A percentile compares a stretch with the other conserved stretches of the same genome.
These are phyloP conservation scores for Cutaneotrichosporon arboriforme DNA, from an alignment of 1,284 basidiomycete species.

Conservation along the genomic window DNA sequence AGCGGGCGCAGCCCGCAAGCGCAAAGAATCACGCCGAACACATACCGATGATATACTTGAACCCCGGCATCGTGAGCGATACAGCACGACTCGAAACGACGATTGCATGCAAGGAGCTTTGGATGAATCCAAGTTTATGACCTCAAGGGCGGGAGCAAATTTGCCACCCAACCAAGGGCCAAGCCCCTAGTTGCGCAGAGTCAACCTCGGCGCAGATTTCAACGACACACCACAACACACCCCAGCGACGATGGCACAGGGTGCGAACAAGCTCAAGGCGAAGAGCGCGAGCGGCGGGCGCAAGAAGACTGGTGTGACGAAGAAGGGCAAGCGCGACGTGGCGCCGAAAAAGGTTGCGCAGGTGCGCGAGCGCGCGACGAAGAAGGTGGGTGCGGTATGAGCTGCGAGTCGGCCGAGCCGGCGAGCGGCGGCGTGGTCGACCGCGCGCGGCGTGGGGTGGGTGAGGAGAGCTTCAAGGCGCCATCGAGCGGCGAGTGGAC, in stretches of 20 bases:
- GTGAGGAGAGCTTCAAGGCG: no score
- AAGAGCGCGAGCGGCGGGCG: conserved; percentile 33
- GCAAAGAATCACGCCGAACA: no score
- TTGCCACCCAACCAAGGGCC: conserved; percentile 9
- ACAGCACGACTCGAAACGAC: no score
- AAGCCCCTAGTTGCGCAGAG: no score
- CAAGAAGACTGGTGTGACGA: conserved; percentile 37
- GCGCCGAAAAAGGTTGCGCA: conserved; percentile 38
- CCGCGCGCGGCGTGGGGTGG: no score
- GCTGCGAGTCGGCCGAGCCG: no score
- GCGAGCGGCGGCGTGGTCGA: no score
- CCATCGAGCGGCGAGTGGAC: no score
- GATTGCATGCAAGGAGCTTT: no score
- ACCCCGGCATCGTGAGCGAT: conserved; percentile 18
- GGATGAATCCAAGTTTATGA: no score
- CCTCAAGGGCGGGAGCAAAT: conserved; percentile 9
- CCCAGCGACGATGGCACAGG: conserved; percentile 39
- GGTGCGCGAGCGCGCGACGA: conserved; percentile 28
- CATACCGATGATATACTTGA: conserved; percentile 46
- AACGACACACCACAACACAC: not conserved
- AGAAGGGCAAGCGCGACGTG: conserved; percentile 39
- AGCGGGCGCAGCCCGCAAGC: not conserved
- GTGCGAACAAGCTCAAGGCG: conserved; percentile 33
- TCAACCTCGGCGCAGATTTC: not conserved
- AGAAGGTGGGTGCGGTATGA: conserved; percentile 39